These are phyloP conservation scores for Aspergillus spinulosporus DNA, from an alignment of 2,329 filamentous ascomycete genomes.

Conservation along the genomic window DNA sequence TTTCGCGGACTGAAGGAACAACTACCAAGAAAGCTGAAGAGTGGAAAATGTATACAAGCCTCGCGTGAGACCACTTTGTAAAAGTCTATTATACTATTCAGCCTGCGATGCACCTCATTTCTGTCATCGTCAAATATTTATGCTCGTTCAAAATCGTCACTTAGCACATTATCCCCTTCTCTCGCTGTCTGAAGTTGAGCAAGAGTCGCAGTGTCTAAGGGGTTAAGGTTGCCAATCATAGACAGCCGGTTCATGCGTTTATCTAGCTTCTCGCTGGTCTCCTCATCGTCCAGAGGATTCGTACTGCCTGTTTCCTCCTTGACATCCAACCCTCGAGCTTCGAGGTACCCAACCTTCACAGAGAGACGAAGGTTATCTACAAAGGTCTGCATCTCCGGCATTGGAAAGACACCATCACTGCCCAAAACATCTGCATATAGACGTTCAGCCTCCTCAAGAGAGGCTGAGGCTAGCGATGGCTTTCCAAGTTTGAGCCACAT, in stretches of 20 bases:
- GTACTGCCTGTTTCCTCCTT: slow-evolving; percentile 32
- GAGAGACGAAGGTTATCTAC: slow-evolving; percentile 45
- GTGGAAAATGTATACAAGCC: slow-evolving; percentile 1
- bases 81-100: slow-evolving; percentile 26
- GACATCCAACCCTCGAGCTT: slow-evolving; percentile 43
- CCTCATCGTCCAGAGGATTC: slow-evolving; percentile 36
- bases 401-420: slow-evolving; percentile 45
- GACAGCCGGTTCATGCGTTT: slow-evolving; percentile 57
- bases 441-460: slow-evolving; percentile 67
- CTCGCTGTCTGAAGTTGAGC: slow-evolving; percentile 28
- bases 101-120: slow-evolving; percentile 21
- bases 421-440: slow-evolving; percentile 52
- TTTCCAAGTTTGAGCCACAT: slow-evolving; percentile 79
- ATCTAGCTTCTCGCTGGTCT: slow-evolving; percentile 58
- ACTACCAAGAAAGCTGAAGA: background rate
- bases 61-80: slow-evolving; percentile 11
- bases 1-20: background rate
- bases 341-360: slow-evolving; percentile 46
- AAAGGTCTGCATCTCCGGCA: slow-evolving; percentile 54
- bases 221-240: slow-evolving; percentile 45
- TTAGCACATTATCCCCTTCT: slow-evolving; percentile 36
- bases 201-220: slow-evolving; percentile 57
- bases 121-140: slow-evolving; percentile 21
- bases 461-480: slow-evolving; percentile 73
- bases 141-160: slow-evolving; percentile 52